Evolutionary conservation across 2,329 filamentous ascomycete species (phyloP).

Genomic region (Fusarium sulawesiense): DNA sequence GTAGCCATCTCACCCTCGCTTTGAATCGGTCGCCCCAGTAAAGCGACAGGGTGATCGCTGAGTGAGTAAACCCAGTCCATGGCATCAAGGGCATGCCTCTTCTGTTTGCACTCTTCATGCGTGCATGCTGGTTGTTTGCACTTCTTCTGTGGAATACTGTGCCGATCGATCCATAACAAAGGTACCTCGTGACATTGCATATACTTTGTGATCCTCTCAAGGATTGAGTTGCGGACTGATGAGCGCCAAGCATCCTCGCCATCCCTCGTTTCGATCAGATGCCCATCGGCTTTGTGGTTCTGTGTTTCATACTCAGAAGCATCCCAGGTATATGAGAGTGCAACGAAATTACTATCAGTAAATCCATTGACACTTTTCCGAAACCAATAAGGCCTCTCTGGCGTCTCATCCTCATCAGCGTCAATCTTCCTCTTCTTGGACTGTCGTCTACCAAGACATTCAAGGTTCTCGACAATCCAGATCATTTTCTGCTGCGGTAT

Average conservation of each 20-base stretch:
- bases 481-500: slow-evolving; percentile 36
- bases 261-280: slow-evolving; percentile 22
- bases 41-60: slow-evolving; percentile 47
- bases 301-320: slow-evolving; percentile 23
- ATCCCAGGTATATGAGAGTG: slow-evolving; percentile 35
- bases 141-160: slow-evolving; percentile 44
- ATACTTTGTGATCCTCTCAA: slow-evolving; percentile 41
- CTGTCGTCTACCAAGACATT: slow-evolving; percentile 23
- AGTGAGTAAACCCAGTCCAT: slow-evolving; percentile 51
- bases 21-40: slow-evolving; percentile 41
- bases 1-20: slow-evolving; percentile 18
- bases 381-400: slow-evolving; percentile 18
- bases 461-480: slow-evolving; percentile 38
- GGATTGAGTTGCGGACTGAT: slow-evolving; percentile 41
- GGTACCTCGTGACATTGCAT: slow-evolving; percentile 37
- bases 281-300: background rate
- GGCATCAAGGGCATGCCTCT: slow-evolving; percentile 44
- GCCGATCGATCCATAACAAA: slow-evolving; percentile 48
- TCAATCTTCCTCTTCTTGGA: slow-evolving; percentile 16
- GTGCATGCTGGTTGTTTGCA: slow-evolving; percentile 30
- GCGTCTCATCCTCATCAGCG: background rate
- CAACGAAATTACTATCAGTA: slow-evolving; percentile 13
- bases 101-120: slow-evolving; percentile 39
- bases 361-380: slow-evolving; percentile 22
- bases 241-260: slow-evolving; percentile 14